A percentile compares a stretch with the other conserved stretches of the same genome.
Evolutionary conservation across 2,329 filamentous ascomycete species (phyloP).

Genomic region (Paecilomyces niveus): DNA sequence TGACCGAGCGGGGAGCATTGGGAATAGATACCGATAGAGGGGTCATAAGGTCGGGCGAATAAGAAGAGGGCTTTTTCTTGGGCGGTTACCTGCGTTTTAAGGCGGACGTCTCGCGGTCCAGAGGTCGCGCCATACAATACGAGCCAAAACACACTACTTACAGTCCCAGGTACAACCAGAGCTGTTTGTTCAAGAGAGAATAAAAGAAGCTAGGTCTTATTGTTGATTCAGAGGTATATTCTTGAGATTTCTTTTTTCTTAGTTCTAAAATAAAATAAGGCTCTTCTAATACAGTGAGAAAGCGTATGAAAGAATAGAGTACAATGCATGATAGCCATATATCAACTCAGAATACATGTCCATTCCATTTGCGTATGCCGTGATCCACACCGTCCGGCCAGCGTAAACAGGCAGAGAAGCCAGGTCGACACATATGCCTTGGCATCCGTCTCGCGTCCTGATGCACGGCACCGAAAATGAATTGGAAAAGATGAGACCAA

Average conservation of each 20-base stretch:
- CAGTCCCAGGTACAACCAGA: not conserved
- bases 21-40: not conserved
- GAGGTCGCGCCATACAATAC: not conserved
- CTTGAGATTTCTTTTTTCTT: not conserved
- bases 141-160: not conserved
- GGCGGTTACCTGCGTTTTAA: not conserved
- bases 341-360: not conserved
- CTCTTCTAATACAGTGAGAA: not conserved
- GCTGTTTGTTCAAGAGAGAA: not conserved
- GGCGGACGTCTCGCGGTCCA: not conserved
- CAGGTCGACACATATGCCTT: not conserved
- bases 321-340: not conserved
- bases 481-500: not conserved
- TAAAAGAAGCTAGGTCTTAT: not conserved
- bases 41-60: not conserved
- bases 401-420: not conserved
- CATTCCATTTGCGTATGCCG: not conserved
- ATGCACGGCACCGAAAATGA: not conserved
- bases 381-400: not conserved
- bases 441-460: not conserved
- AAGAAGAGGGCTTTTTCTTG: not conserved
- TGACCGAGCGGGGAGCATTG: conserved; percentile 13
- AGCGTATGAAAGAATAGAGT: not conserved
- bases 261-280: not conserved
- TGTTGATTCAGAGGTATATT: not conserved